Conservation (phyloP, 345 rosid species). For the Rhizophora apiculata region DNA sequence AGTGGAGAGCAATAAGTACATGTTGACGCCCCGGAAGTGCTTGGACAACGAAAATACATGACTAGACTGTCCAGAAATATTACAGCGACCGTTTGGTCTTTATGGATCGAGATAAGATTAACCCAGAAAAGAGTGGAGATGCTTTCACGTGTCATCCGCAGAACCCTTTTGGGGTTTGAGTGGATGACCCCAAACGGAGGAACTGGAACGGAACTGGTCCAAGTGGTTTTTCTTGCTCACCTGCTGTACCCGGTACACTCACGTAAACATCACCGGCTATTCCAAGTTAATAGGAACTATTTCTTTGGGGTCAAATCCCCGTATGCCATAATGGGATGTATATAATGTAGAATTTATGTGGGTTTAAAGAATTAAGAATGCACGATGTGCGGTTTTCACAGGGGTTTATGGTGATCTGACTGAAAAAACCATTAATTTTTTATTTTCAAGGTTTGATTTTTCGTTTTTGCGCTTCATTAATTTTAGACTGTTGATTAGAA, state of each 20-base stretch:
- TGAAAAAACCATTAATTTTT: not conserved
- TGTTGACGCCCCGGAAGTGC: too few species aligned
- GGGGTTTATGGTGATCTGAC: constrained; percentile 27
- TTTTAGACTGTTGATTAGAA: not conserved
- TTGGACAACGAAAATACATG: too few species aligned
- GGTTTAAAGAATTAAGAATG: constrained; percentile 25
- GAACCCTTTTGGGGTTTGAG: constrained; percentile 17
- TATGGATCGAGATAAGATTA: constrained; percentile 26
- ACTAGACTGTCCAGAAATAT: too few species aligned
- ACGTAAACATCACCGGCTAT: constrained; percentile 15
- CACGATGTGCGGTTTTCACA: constrained; percentile 16
- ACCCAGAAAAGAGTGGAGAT: constrained; percentile 16
- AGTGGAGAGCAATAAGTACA: too few species aligned
- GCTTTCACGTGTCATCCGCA: constrained; percentile 27
- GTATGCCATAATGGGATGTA: not conserved
- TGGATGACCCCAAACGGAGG: constrained; percentile 30
- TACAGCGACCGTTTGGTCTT: constrained; percentile 15
- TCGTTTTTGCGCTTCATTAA: not conserved
- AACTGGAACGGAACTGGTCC: constrained; percentile 20
- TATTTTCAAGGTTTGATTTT: not conserved
- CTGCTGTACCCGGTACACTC: constrained; percentile 18
- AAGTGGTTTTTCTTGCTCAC: constrained; percentile 7
- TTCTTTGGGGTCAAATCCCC: not conserved
- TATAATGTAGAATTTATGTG: constrained; percentile 10
- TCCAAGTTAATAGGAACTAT: constrained; percentile 2